A percentile compares a stretch with the other conserved stretches of the same genome.
Evolutionary conservation across 768 basidiomycete species (phyloP).

Genomic region (Glaciozyma antarctica): DNA sequence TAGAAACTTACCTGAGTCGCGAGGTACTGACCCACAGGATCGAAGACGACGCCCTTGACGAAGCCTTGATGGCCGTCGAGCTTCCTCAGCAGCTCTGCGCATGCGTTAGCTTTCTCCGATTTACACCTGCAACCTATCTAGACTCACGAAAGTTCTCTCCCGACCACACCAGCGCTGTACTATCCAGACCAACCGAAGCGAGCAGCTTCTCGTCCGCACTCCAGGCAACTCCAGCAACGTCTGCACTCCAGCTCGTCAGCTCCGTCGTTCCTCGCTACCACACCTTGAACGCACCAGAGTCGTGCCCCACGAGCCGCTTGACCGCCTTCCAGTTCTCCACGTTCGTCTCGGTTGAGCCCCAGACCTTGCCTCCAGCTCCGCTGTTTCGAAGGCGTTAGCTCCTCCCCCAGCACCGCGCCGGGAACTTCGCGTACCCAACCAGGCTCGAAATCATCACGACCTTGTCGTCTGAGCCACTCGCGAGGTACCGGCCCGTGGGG

Average conservation of each 20-base stretch:
- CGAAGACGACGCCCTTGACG: conserved; percentile 98
- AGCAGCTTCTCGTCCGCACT: conserved; percentile 82
- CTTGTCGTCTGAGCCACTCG: conserved; percentile 91
- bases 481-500: conserved; percentile 83
- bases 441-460: conserved; percentile 96
- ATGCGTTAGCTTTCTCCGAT: neutral
- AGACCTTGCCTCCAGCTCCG: conserved; percentile 37
- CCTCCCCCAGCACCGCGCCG: neutral
- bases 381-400: neutral
- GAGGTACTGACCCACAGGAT: conserved; percentile 93
- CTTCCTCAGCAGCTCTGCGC: conserved; percentile 65
- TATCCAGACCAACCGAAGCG: conserved; percentile 88
- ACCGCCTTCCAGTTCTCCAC: conserved; percentile 95
- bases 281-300: conserved; percentile 58
- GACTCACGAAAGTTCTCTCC: conserved; percentile 73
- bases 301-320: conserved; percentile 83
- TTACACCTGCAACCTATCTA: no score
- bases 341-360: conserved; percentile 87
- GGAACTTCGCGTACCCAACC: conserved; percentile 54
- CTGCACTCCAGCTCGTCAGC: conserved; percentile 42
- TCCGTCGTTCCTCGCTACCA: neutral
- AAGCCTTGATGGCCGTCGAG: conserved; percentile 87
- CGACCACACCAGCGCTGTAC: conserved; percentile 85
- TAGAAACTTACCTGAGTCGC: conserved; percentile 54
- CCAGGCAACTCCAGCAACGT: conserved; percentile 94